phyloP scores from a whole-genome alignment of 2,329 filamentous ascomycete genomes.

The Fusarium phyllophilum region DNA sequence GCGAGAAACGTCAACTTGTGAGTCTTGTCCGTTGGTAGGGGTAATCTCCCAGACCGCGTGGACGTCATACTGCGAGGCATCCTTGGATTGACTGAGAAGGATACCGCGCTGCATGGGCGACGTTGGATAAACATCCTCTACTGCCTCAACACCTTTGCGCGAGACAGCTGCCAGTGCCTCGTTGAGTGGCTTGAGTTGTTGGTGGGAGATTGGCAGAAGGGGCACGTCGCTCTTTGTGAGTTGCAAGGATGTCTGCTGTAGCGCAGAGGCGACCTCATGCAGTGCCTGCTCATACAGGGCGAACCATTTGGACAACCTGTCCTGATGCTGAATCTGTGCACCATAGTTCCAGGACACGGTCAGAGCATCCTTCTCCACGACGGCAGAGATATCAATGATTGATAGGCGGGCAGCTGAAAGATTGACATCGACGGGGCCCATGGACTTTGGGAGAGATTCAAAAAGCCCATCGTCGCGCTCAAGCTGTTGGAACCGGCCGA shows the following conservation, averaged over 20 bases:
- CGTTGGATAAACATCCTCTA: slow-evolving; percentile 10
- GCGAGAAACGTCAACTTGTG: not conserved
- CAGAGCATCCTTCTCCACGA: not conserved
- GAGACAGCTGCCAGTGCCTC: not conserved
- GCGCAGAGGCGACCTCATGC: not conserved
- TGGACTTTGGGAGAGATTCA: not conserved
- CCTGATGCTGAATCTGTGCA: not conserved
- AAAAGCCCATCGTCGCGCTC: not conserved
- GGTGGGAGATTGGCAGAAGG: not conserved
- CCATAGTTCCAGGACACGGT: not conserved
- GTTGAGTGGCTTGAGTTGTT: not conserved
- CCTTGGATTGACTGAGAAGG: slow-evolving; percentile 10
- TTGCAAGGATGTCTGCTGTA: not conserved
- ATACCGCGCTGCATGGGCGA: slow-evolving; percentile 17
- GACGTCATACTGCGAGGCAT: slow-evolving; percentile 7
- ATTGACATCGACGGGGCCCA: not conserved
- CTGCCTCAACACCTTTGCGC: not conserved
- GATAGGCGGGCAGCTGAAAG: not conserved
- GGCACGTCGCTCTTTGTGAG: slow-evolving; percentile 5
- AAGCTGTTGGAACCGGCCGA: not conserved
- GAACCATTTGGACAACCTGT: not conserved
- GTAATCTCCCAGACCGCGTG: slow-evolving; percentile 2
- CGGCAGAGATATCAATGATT: not conserved
- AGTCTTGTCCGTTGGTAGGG: not conserved
- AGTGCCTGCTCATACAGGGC: not conserved